A percentile compares a stretch with the other conserved stretches of the same genome.
Conservation (phyloP, 139 green algal species). For the Asterochloris erici region DNA sequence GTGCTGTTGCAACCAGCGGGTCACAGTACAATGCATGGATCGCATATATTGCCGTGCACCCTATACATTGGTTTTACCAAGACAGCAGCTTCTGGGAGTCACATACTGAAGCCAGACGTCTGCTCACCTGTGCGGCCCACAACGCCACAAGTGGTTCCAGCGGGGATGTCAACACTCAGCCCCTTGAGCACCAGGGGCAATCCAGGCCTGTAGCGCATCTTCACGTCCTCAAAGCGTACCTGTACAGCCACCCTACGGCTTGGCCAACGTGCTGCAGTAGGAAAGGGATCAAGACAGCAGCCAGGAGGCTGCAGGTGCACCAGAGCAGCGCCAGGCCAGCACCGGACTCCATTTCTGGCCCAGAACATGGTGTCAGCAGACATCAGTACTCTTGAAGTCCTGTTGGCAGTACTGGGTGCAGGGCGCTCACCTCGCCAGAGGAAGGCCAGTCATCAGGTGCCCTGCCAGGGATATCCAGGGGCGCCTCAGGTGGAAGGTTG, state of each 20-base stretch:
- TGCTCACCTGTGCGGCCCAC: constrained; percentile 26
- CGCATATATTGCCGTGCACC: no score
- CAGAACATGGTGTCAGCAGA: no score
- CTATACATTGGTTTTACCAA: no score
- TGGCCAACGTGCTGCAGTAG: not conserved
- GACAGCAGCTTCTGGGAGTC: not conserved
- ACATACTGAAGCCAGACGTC: not conserved
- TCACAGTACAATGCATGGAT: no score
- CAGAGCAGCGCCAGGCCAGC: not conserved
- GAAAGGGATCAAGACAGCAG: not conserved
- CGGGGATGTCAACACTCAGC: constrained; percentile 59
- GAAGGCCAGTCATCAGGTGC: constrained; percentile 25
- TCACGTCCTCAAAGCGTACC: constrained; percentile 58
- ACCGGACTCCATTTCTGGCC: no score
- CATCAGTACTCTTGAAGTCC: no score
- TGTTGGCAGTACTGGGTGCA: not conserved
- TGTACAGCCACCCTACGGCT: constrained; percentile 2
- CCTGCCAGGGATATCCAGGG: constrained; percentile 2
- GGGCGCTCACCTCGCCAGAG: constrained; percentile 2
- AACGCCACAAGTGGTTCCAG: constrained; percentile 27
- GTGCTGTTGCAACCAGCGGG: no score
- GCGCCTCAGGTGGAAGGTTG: constrained; percentile 31
- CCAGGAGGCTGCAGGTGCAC: not conserved
- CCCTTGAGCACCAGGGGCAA: constrained; percentile 84
- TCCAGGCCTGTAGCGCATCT: constrained; percentile 78